Evolutionary conservation across 2,329 filamentous ascomycete species (phyloP).

Genomic region (Acephala macrosclerotiorum): DNA sequence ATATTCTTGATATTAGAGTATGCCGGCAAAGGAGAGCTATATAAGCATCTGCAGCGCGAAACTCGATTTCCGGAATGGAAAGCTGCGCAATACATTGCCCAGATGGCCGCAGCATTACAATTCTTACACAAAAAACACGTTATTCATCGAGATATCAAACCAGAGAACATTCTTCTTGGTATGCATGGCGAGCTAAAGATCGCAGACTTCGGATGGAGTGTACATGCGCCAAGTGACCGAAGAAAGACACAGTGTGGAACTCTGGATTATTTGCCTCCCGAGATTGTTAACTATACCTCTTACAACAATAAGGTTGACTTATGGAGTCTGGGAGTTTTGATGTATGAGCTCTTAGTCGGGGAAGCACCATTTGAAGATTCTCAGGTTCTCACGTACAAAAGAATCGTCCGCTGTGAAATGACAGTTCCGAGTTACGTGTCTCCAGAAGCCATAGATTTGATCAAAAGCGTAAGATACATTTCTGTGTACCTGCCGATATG

Average conservation of each 20-base stretch:
- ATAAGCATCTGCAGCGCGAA: no score
- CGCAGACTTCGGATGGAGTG: slow-evolving; percentile 23
- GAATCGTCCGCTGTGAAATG: slow-evolving; percentile 91
- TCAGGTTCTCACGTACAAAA: slow-evolving; percentile 89
- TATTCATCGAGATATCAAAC: slow-evolving; percentile 95
- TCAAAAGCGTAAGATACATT: slow-evolving; percentile 74
- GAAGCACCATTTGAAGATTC: slow-evolving; percentile 98
- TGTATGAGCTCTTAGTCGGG: slow-evolving; percentile 93
- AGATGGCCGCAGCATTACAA: slow-evolving; percentile 78
- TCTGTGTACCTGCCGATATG: no score
- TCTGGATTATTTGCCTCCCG: slow-evolving; percentile 92
- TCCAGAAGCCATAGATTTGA: slow-evolving; percentile 87
- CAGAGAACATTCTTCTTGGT: slow-evolving; percentile 91
- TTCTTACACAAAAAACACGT: slow-evolving; percentile 95
- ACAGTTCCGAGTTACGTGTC: slow-evolving; percentile 89
- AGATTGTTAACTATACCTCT: slow-evolving; percentile 94
- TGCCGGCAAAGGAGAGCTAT: slow-evolving; percentile 66
- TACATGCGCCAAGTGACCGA: slow-evolving; percentile 77
- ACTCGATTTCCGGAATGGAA: no score
- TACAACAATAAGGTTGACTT: slow-evolving; percentile 96
- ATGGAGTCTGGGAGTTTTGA: slow-evolving; percentile 93
- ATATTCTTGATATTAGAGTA: slow-evolving; percentile 76
- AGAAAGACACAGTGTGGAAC: slow-evolving; percentile 96
- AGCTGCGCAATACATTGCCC: slow-evolving; percentile 71
- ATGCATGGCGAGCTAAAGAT: slow-evolving; percentile 97